These are phyloP conservation scores for Rhizophagus clarus DNA, from an alignment of 192 early-diverging fungal genomes.

Conservation along the genomic window DNA sequence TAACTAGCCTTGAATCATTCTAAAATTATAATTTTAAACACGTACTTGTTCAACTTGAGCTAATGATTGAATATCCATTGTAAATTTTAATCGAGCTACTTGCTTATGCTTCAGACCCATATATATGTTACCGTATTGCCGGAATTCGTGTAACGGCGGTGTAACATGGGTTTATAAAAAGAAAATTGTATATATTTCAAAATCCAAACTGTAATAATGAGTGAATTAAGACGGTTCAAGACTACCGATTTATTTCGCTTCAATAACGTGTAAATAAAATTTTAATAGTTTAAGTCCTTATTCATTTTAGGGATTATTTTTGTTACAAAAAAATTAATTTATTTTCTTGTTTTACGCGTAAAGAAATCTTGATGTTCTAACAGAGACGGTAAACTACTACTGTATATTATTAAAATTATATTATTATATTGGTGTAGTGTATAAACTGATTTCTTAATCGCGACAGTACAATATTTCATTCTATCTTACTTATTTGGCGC, in stretches of 20 bases:
- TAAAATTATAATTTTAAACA: not conserved
- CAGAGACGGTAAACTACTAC: slow-evolving; percentile 75
- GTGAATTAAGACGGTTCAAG: slow-evolving; percentile 56
- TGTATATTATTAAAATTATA: not conserved
- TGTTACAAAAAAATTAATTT: not conserved
- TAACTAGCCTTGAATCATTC: not conserved
- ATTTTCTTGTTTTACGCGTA: slow-evolving; percentile 3
- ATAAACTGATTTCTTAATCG: not conserved
- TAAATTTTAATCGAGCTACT: not conserved
- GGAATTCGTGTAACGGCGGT: too few relatives aligned
- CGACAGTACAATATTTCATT: slow-evolving; percentile 90
- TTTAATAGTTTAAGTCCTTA: not conserved
- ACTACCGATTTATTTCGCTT: slow-evolving; percentile 94
- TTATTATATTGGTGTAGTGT: not conserved
- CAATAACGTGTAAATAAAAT: slow-evolving; percentile 76
- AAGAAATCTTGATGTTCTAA: slow-evolving; percentile 90
- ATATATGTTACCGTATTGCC: too few relatives aligned
- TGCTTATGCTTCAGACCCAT: too few relatives aligned
- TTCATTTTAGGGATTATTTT: not conserved
- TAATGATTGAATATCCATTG: not conserved
- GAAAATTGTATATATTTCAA: too few relatives aligned
- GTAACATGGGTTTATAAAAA: too few relatives aligned
- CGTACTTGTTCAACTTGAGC: slow-evolving; percentile 5
- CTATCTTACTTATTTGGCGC: slow-evolving; percentile 90
- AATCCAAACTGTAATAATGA: slow-evolving; percentile 30